Percentiles rank a stretch among this genome's conserved stretches.
phyloP scores from a whole-genome alignment of 2,329 filamentous ascomycete genomes.

The Arthrobotrys entomopaga region DNA sequence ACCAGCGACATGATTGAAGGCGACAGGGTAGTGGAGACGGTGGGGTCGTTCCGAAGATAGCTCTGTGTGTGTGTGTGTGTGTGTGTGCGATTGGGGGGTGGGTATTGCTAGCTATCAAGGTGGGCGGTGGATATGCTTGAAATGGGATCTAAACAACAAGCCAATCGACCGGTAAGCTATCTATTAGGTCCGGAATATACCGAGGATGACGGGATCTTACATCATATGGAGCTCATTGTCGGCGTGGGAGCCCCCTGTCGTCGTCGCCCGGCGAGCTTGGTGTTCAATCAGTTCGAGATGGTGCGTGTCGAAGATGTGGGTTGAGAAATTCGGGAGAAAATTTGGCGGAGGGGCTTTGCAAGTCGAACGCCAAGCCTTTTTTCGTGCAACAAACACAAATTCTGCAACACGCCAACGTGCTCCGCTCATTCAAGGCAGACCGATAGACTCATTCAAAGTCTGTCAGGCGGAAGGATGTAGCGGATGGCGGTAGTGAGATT shows the following conservation, averaged over 20 bases:
- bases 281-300: constrained; percentile 4
- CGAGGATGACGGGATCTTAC: not conserved
- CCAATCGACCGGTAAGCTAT: constrained; percentile 1
- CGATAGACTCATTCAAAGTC: not conserved
- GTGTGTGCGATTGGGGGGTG: not conserved
- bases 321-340: constrained; percentile 17
- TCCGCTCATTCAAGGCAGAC: constrained; percentile 8
- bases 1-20: constrained; percentile 73
- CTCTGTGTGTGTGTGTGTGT: constrained; percentile 2
- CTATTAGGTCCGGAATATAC: not conserved
- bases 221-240: constrained; percentile 48
- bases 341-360: constrained; percentile 20
- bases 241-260: constrained; percentile 14
- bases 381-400: constrained; percentile 33
- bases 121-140: constrained; percentile 35
- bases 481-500: too few species aligned
- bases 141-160: constrained; percentile 6
- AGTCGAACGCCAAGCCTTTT: constrained; percentile 12
- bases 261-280: constrained; percentile 18
- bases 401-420: constrained; percentile 10
- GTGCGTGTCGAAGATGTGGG: constrained; percentile 17
- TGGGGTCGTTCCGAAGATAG: not conserved
- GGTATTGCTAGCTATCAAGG: constrained; percentile 17
- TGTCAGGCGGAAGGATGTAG: too few species aligned
- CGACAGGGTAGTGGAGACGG: not conserved